phyloP scores from a whole-genome alignment of 2,329 filamentous ascomycete genomes.

The Sclerotinia trifoliorum region DNA sequence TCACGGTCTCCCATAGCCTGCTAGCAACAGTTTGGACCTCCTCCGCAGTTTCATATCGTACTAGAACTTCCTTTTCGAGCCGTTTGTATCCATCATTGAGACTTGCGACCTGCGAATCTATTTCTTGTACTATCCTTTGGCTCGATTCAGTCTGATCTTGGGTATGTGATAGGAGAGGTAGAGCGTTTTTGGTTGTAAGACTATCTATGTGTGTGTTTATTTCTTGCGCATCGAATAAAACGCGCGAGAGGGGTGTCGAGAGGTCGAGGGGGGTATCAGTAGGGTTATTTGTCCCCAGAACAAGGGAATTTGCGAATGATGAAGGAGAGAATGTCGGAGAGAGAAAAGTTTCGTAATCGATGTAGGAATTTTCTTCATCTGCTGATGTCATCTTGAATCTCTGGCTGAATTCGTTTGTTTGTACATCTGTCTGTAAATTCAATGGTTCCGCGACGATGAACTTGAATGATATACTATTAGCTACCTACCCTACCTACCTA shows the following conservation, averaged over 20 bases:
- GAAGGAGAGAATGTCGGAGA: conserved; percentile 77
- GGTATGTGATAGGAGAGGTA: conserved; percentile 78
- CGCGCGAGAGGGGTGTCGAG: conserved; percentile 86
- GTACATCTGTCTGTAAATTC: not conserved
- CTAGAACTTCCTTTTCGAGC: conserved; percentile 80
- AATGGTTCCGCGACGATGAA: not conserved
- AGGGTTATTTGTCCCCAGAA: conserved; percentile 87
- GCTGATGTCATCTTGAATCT: conserved; percentile 32
- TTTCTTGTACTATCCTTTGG: conserved; percentile 67
- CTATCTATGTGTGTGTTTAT: conserved; percentile 94
- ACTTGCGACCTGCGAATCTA: conserved; percentile 76
- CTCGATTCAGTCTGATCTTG: conserved; percentile 71
- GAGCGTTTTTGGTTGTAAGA: conserved; percentile 78
- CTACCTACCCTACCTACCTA: too few species aligned
- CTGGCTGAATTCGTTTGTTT: not conserved
- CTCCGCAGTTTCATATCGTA: conserved; percentile 82
- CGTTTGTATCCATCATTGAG: conserved; percentile 83
- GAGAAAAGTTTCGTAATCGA: conserved; percentile 92
- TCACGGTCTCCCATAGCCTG: conserved; percentile 76
- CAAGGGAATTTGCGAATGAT: conserved; percentile 82
- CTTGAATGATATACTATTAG: not conserved
- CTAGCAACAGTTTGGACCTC: conserved; percentile 75
- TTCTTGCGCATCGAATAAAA: conserved; percentile 95
- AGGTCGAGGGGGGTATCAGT: conserved; percentile 89
- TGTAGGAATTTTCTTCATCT: conserved; percentile 73